phyloP scores from a whole-genome alignment of 1,139 yeast genomes.

The Debaryomycetaceae sp. region DNA sequence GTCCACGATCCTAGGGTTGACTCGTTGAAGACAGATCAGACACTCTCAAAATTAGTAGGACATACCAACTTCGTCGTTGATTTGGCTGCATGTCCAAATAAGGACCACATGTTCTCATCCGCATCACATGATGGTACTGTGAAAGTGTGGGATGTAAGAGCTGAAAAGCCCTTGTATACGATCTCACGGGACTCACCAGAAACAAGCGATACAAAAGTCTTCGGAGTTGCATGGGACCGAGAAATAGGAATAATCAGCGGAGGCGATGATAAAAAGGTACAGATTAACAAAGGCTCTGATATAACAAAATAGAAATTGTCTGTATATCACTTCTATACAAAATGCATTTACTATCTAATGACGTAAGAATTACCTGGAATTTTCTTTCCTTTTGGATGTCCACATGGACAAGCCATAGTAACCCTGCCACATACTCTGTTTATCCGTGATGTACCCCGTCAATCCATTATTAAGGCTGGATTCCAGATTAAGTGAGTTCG shows the following conservation, averaged over 20 bases:
- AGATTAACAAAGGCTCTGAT: conserved; percentile 64
- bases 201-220: conserved; percentile 57
- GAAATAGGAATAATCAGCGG: conserved; percentile 85
- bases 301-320: conserved; percentile 21
- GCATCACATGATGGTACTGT: conserved; percentile 96
- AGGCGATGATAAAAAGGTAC: conserved; percentile 90
- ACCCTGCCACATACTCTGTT: conserved; percentile 70
- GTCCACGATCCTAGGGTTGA: conserved; percentile 80
- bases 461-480: conserved; percentile 16
- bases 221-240: conserved; percentile 81
- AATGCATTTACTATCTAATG: conserved; percentile 3
- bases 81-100: conserved; percentile 68
- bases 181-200: conserved; percentile 61
- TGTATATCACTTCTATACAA: conserved; percentile 2
- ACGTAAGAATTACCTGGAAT: conserved; percentile 5
- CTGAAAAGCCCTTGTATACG: conserved; percentile 82
- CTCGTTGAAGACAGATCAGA: conserved; percentile 33
- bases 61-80: conserved; percentile 90
- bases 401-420: conserved; percentile 63
- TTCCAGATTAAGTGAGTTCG: conserved; percentile 29
- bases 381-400: conserved; percentile 27
- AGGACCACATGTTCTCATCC: conserved; percentile 77
- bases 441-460: conserved; percentile 59
- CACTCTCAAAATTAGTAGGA: conserved; percentile 70
- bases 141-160: conserved; percentile 93